Evolutionary conservation across 768 basidiomycete species (phyloP), one percentile per base, ranked within the genome.

Genomic region (Lactifluus piperatus): DNA sequence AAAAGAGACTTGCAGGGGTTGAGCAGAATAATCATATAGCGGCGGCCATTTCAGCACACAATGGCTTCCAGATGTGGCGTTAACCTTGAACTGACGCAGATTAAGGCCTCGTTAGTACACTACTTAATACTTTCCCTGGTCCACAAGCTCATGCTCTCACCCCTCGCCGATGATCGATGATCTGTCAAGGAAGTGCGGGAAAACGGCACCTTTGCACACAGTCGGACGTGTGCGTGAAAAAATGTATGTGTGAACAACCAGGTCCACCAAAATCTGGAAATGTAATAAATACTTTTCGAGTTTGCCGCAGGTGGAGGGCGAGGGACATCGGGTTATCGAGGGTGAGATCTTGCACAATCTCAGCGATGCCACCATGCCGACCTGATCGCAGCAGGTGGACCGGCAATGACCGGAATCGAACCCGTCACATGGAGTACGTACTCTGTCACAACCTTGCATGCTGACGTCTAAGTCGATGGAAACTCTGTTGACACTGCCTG

Each of bases 301-400:
- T 29, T 56, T 20, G 50, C 22, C 30, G 48, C 48, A 34, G 4
- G 29, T 18, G 2, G 44, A 6, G 41, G 11, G 11, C 20, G 60
- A 56, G 60, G 60, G 50, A 56, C 60, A 61, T 61, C 60, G 60
- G 41, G 54, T 54, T 32, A 61, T 61, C 60, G 60, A 61, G 60
- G 54, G 54, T 56, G 49, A 56, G 55, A 61, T 61, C 60, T 51
- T 18, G 30, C 37, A 51, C 29, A 51, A 56, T 60, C 59, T 56
- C 49, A 13, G 22, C 10, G 43, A 36, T 27, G 32, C 30, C 29
- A 39, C 47, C 37, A 50, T 43, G 48, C 30, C 43, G 32, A 41
- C 53, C 54, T 54, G 54, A 61, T 61, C 50, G 29, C 27, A 20
- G 54, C 41, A 37, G 57, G 51, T 54, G 16, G 6, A 39, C 4